Evolutionary conservation across 352 stramenopile genomes (phyloP).

Genomic region (Phytophthora ramorum): DNA sequence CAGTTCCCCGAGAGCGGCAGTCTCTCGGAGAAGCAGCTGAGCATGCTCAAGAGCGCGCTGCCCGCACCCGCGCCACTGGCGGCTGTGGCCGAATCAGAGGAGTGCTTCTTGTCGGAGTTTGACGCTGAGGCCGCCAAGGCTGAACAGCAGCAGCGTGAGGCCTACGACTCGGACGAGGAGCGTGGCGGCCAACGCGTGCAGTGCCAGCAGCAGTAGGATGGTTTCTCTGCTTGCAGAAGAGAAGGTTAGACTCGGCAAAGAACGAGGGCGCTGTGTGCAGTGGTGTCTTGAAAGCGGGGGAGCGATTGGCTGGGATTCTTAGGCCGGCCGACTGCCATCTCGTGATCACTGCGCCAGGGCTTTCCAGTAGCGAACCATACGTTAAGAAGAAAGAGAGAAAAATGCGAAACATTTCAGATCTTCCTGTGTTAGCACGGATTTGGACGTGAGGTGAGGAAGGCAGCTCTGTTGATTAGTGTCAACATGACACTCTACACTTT

Average conservation of each 20-base stretch:
- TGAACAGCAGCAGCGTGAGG: conserved; percentile 72
- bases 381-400: conserved; percentile 42
- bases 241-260: conserved; percentile 40
- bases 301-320: conserved; percentile 15
- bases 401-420: conserved; percentile 25
- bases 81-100: conserved; percentile 62
- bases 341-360: conserved; percentile 24
- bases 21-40: conserved; percentile 87
- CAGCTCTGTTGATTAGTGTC: no score
- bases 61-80: conserved; percentile 59
- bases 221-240: conserved; percentile 21
- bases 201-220: conserved; percentile 90
- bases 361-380: conserved; percentile 38
- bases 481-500: no score
- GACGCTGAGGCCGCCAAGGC: conserved; percentile 91
- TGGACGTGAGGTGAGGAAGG: no score
- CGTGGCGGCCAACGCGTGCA: conserved; percentile 90
- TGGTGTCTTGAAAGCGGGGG: conserved; percentile 20
- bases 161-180: conserved; percentile 95
- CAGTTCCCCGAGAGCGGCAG: conserved; percentile 94
- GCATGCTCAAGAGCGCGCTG: conserved; percentile 70
- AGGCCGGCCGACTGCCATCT: conserved; percentile 1
- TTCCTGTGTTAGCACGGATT: neutral
- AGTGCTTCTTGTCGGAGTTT: conserved; percentile 93
- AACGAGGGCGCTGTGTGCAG: conserved; percentile 26